A percentile compares a stretch with the other conserved stretches of the same genome.
Conservation (phyloP, 768 basidiomycete species). For the Lentinula raphanica region DNA sequence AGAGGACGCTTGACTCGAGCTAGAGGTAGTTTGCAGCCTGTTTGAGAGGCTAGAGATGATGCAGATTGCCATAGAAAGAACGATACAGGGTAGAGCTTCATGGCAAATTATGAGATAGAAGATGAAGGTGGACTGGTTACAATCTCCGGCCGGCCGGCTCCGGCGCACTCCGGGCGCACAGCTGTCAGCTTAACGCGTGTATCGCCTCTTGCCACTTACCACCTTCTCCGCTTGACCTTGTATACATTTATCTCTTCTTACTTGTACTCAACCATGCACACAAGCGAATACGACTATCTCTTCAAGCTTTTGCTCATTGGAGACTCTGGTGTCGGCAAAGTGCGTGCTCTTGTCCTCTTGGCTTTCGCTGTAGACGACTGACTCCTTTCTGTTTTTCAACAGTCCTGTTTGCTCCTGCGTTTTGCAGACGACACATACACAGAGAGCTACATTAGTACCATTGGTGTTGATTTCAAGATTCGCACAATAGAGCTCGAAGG, state of each 20-base stretch:
- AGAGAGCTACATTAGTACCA: constrained; percentile 95
- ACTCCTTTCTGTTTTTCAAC: constrained; percentile 19
- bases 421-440: constrained; percentile 98
- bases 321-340: constrained; percentile 94
- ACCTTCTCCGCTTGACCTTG: constrained; percentile 27
- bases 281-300: constrained; percentile 92
- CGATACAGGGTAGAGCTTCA: not conserved
- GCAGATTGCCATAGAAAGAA: not conserved
- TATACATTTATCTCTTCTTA: constrained; percentile 18
- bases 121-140: not conserved
- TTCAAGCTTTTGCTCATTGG: constrained; percentile 95
- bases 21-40: not conserved
- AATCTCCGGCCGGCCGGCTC: not conserved
- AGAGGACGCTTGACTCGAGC: not conserved
- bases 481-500: constrained; percentile 98
- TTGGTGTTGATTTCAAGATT: constrained; percentile 99
- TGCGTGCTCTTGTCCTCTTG: constrained; percentile 26
- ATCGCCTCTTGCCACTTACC: not conserved
- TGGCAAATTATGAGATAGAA: not conserved
- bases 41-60: not conserved
- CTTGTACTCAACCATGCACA: constrained; percentile 58
- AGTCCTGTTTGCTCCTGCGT: constrained; percentile 90
- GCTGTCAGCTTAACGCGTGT: constrained; percentile 1
- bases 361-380: not conserved
- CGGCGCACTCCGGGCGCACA: not conserved